Evolutionary conservation across 1,139 yeast species (phyloP), one percentile per base, ranked within the genome.

Genomic region (Candida frijolesensis): DNA sequence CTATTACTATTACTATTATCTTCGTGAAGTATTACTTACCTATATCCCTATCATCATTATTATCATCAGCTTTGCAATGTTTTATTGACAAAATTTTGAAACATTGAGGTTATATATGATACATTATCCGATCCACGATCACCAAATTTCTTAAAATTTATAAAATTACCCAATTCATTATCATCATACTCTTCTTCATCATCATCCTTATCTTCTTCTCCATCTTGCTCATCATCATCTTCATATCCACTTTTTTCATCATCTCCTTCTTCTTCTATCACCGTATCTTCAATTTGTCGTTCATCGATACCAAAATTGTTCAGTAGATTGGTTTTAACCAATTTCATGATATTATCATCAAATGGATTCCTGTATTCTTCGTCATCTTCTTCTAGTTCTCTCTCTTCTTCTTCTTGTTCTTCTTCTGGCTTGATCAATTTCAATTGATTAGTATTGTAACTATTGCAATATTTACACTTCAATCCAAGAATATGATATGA

Each of bases 401-500:
- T 49, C 11, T 56, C 63, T 18, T 59, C 68, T 27, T 67, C 72
- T 2, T 68, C 71, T 11, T 67, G 74, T 42, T 71, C 78, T 47
- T 75, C 80, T 54, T 74, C 84, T 33, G 82, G 83, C 58, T 84
- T 85, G 49, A 85, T 75, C 46, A 89, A 65, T 60, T 82, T 82
- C 47, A 84, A 60, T 63, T 89, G 94, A 53, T 83, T 84, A 1
- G 97, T 91, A 66, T 91, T 91, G 67, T 89, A 91, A 61, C 96
- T 87, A 56, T 81, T 79, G 68, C 97, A 91, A 64, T 87, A 90
- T 56, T 83, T 86, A 67, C 98, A 92, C 64, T 87, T 88, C 54
- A 90, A 75, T 0, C 98, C 98, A 57, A 92, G 68, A 47, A 91
- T 85, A 67, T 92, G 97, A 67, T 88, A 92, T 6, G 80, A 71